Evolutionary conservation across 75 land plant species (phyloP), one percentile per base, ranked within the genome.

Genomic region (Pinus taeda): DNA sequence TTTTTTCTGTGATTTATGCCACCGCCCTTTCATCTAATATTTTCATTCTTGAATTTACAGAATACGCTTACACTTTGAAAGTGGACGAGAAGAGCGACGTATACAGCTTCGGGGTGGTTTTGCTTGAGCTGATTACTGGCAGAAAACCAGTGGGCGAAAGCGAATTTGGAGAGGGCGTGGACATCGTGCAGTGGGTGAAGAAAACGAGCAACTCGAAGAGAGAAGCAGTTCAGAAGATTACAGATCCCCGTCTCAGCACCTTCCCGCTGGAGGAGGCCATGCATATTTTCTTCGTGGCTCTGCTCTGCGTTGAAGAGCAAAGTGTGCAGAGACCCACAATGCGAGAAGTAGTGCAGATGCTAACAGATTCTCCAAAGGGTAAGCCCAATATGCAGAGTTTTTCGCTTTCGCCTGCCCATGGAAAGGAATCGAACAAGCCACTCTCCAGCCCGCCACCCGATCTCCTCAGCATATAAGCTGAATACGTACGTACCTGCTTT

Each of bases 321-420:
- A 92, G 93, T 21, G 83, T 87, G 45, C 91, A 92, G 80, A 74
- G 98, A 70, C 98, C 98, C 29, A 88, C 91, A 29, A 94, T 94
- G 97, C 79, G 95, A 37, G 95, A 90, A 57, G 97, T 94, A 15
- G 91, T 94, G 12, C 92, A 90, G 75, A 95, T 95, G 91, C 87
- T 95, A 45, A 80, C 85, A 4, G 70, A 66, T 18, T 42, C 70
- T 66, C 70, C 70, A 66, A 66, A 66, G 70, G 36, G 33, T 1
- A 66, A 66, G 70, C 70, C 70, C 15, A 66, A 33, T 33, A 33
- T 33, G 33, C 33, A 33, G 33, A 33, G 33, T 33, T 33, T 33
- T 33, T 33, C 33, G 33, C 1, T 33, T 2, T 33, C 33, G 33
- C 33, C 33, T 33, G 33, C 33, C 33, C 33, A 33, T 33, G 33